Evolutionary conservation across 176 grass and related monocot genomes (phyloP).

Genomic region (Thalia dealbata): DNA sequence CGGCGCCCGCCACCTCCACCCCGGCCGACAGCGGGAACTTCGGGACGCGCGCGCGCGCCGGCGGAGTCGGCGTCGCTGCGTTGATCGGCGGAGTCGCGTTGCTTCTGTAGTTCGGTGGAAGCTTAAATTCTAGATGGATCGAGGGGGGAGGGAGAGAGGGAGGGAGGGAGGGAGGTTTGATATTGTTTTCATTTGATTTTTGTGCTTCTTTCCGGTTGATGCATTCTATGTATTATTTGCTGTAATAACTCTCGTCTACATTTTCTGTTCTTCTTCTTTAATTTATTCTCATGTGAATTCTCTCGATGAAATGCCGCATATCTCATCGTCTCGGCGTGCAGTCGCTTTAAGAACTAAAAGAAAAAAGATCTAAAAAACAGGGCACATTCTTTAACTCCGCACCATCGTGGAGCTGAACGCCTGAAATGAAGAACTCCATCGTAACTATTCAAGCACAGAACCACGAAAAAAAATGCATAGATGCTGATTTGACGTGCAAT

Average conservation of each 20-base stretch:
- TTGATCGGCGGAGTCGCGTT: conserved; percentile 21
- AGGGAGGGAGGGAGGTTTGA: neutral
- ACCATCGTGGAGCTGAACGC: too few relatives aligned
- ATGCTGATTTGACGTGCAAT: too few relatives aligned
- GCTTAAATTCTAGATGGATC: neutral
- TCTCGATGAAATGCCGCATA: too few relatives aligned
- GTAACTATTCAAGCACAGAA: too few relatives aligned
- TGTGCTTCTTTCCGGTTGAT: neutral
- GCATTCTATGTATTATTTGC: conserved; percentile 6
- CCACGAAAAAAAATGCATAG: too few relatives aligned
- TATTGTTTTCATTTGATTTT: conserved; percentile 5
- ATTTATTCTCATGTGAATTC: too few relatives aligned
- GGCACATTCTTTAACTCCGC: too few relatives aligned
- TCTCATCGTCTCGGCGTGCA: too few relatives aligned
- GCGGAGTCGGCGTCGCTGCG: neutral
- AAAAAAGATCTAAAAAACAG: too few relatives aligned
- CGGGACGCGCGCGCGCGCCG: conserved; percentile 5
- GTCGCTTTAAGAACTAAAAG: too few relatives aligned
- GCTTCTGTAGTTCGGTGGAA: conserved; percentile 5
- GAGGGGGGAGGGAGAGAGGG: neutral
- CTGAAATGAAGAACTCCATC: too few relatives aligned
- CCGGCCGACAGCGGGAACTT: conserved; percentile 14
- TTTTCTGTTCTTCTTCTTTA: neutral
- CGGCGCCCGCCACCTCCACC: conserved; percentile 2
- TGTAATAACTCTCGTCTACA: neutral